phyloP scores from a whole-genome alignment of 306 rosid species.

The Sicyos edulis region DNA sequence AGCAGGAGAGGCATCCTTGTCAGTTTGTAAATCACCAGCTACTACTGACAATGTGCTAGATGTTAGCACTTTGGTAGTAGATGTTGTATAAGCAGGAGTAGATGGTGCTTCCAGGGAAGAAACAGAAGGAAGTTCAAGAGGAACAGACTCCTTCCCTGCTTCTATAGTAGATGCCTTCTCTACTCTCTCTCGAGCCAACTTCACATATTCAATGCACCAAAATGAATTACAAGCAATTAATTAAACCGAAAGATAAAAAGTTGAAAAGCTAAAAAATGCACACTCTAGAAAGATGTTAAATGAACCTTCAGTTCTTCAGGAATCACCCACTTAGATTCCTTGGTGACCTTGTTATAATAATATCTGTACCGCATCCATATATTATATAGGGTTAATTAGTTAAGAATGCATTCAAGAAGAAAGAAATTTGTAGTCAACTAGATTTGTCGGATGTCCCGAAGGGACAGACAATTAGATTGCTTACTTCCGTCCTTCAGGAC shows the following conservation, averaged over 20 bases:
- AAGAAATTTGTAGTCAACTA: constrained; percentile 11
- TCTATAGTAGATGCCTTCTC: constrained; percentile 48
- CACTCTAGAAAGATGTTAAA: constrained; percentile 20
- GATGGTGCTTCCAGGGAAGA: constrained; percentile 42
- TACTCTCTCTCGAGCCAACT: constrained; percentile 83
- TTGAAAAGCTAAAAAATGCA: neutral
- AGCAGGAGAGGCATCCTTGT: constrained; percentile 43
- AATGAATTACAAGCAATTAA: constrained; percentile 13
- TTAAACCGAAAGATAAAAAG: constrained; percentile 14
- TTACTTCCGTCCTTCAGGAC: constrained; percentile 90
- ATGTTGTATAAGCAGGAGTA: constrained; percentile 34
- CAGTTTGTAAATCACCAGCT: constrained; percentile 35
- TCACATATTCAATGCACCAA: constrained; percentile 26
- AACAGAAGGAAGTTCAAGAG: constrained; percentile 39
- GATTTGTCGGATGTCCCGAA: neutral
- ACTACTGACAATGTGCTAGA: constrained; percentile 62
- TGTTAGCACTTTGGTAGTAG: constrained; percentile 44
- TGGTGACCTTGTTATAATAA: constrained; percentile 70
- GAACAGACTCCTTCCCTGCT: constrained; percentile 31
- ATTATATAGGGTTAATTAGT: constrained; percentile 19
- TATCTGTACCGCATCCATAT: constrained; percentile 56
- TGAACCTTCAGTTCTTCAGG: constrained; percentile 85
- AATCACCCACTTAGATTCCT: constrained; percentile 80
- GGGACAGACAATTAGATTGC: constrained; percentile 24
- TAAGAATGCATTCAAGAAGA: constrained; percentile 21